phyloP scores from a whole-genome alignment of 805 yeast species.

The Maudiozyma saulgeensis region DNA sequence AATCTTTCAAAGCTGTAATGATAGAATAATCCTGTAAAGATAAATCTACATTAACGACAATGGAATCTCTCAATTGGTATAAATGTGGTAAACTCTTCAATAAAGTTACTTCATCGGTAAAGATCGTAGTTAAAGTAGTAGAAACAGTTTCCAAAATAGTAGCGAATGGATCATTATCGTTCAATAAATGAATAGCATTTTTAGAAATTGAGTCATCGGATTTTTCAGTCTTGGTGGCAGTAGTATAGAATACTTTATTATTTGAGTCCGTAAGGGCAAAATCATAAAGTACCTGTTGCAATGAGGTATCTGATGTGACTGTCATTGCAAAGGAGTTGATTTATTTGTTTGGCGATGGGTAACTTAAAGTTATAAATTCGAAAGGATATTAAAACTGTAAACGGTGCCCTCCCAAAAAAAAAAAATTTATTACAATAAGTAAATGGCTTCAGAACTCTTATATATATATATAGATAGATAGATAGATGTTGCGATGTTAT shows the following conservation, averaged over 20 bases:
- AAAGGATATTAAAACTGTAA: neutral
- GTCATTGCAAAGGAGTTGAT: conserved; percentile 1
- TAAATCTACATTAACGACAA: conserved; percentile 55
- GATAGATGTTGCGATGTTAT: neutral
- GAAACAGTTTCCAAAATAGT: conserved; percentile 11
- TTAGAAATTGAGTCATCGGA: neutral
- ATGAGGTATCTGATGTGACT: neutral
- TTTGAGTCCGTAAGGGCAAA: conserved; percentile 4
- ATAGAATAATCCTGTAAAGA: conserved; percentile 55
- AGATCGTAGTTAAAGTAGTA: conserved; percentile 34
- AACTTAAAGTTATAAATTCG: too few species aligned
- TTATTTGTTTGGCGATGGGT: neutral
- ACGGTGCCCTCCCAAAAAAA: neutral
- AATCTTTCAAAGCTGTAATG: conserved; percentile 64
- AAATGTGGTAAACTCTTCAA: conserved; percentile 55
- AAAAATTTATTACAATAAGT: neutral
- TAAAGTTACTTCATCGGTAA: conserved; percentile 44
- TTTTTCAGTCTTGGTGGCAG: conserved; percentile 8
- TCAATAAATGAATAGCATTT: conserved; percentile 16
- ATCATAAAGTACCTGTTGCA: conserved; percentile 8
- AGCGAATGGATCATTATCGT: conserved; percentile 26
- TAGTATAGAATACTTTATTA: conserved; percentile 15
- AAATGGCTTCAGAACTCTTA: neutral
- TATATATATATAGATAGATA: neutral
- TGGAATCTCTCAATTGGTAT: conserved; percentile 32